Evolutionary conservation across 306 rosid genomes (phyloP), one percentile per base, ranked within the genome.

Genomic region (Gleditsia sinensis): DNA sequence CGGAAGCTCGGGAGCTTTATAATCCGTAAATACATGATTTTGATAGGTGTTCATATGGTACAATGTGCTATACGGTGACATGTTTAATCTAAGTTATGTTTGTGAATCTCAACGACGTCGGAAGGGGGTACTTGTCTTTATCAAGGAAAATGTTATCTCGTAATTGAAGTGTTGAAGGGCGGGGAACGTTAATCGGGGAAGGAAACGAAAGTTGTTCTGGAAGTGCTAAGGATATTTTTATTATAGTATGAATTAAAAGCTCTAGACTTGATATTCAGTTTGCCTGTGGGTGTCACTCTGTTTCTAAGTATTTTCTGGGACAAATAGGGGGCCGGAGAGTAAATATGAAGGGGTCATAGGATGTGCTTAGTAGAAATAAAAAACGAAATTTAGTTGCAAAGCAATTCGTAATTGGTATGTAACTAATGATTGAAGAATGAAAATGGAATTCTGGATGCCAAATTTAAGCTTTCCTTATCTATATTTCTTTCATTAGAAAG

Each of bases 361-460:
- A 62, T 60, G 67, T 17, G 27, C 28, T 60, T 21, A 9, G 23
- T 60, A 54, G 55, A n/a, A 46, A 79, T 19, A 42, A 73, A 65
- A 48, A 42, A n/a, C 67, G 12, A 21, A 30, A 4, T 9, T 55
- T 33, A 3, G 67, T 46, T 70, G 73, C 4, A 61, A 71, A 25
- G 48, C 68, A 30, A 39, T 40, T 59, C 49, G 9, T 57, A 17
- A 56, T 27, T 71, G 13, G 43, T 56, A 43, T 48, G 61, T 42
- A 75, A 34, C 36, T 67, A 16, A 57, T 45, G 30, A 40, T 51
- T 50, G 76, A 53, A 25, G 53, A 68, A 53, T 53, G 62, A 75
- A 20, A 68, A 72, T 45, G 36, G 24, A 60, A 77, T 36, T 43
- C 67, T 78, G 73, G 66, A 56, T 56, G 36, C n/a, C 28, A 67